These are phyloP conservation scores for Dalechampia spathulata DNA, from an alignment of 441 rosid species.

Conservation along the genomic window DNA sequence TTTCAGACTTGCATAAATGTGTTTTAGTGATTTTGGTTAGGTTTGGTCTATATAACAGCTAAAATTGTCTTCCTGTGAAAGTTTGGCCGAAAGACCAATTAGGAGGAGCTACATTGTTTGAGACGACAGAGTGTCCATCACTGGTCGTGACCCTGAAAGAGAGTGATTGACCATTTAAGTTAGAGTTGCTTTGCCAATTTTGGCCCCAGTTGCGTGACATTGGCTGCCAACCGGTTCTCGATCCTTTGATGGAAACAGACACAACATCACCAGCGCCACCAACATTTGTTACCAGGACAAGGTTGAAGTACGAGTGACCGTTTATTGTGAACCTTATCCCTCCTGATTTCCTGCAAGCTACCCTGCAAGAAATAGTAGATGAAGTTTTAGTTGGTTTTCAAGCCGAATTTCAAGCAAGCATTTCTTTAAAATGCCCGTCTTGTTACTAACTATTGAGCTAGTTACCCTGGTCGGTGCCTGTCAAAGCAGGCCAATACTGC, in stretches of 20 bases:
- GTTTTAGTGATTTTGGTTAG: conserved; percentile 8
- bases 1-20: not conserved
- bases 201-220: conserved; percentile 57
- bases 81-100: conserved; percentile 48
- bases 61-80: conserved; percentile 33
- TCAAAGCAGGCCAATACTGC: too few relatives aligned
- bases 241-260: conserved; percentile 30
- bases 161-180: conserved; percentile 40
- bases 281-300: conserved; percentile 41
- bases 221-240: conserved; percentile 31
- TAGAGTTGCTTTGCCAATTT: conserved; percentile 47
- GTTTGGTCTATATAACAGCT: not conserved
- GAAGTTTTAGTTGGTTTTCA: not conserved
- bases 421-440: too few relatives aligned
- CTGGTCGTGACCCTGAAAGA: conserved; percentile 43
- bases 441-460: too few relatives aligned
- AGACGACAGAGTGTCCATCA: conserved; percentile 25
- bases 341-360: conserved; percentile 30
- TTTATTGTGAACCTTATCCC: conserved; percentile 43
- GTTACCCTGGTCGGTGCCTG: too few relatives aligned
- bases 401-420: too few relatives aligned
- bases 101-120: conserved; percentile 34
- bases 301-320: conserved; percentile 46
- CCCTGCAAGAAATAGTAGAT: conserved; percentile 18
- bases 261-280: conserved; percentile 52